A percentile compares a stretch with the other conserved stretches of the same genome.
phyloP scores from a whole-genome alignment of 2,329 filamentous ascomycete genomes.

The Scedosporium apiospermum region DNA sequence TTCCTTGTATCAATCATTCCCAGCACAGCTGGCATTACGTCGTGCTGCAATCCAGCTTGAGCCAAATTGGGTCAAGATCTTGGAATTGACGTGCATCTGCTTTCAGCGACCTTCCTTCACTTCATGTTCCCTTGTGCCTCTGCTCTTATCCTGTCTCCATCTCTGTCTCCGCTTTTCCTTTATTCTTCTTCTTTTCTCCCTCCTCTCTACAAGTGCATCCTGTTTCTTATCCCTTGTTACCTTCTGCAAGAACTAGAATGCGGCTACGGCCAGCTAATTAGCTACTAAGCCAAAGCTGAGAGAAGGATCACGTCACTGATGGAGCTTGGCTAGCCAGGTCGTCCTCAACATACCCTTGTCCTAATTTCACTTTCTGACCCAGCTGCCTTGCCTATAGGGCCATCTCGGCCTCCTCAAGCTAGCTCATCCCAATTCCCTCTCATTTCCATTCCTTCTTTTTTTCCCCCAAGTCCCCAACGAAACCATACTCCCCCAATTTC shows the following conservation, averaged over 20 bases:
- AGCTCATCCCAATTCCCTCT: background rate
- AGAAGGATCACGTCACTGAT: conserved; percentile 1
- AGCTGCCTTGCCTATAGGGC: background rate
- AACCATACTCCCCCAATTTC: background rate
- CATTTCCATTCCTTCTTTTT: background rate
- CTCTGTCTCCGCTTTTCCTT: conserved; percentile 12
- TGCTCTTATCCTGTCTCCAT: conserved; percentile 10
- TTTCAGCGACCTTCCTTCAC: conserved; percentile 11
- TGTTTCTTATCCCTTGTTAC: background rate
- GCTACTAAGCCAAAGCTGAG: background rate
- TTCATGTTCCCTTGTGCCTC: conserved; percentile 12
- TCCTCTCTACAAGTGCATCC: background rate
- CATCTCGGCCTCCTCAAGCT: background rate
- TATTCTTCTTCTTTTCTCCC: conserved; percentile 8
- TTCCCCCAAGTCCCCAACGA: too few relatives aligned
- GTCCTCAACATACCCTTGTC: background rate
- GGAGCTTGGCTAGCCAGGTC: background rate
- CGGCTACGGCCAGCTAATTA: background rate
- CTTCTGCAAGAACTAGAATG: background rate
- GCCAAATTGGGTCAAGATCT: conserved; percentile 3
- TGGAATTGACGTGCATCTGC: background rate
- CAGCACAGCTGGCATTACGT: conserved; percentile 7
- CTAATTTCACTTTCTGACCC: background rate
- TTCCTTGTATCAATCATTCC: background rate
- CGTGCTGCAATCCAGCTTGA: conserved; percentile 9